phyloP scores from a whole-genome alignment of 2,329 filamentous ascomycete genomes.

The Ophiostoma australiae region DNA sequence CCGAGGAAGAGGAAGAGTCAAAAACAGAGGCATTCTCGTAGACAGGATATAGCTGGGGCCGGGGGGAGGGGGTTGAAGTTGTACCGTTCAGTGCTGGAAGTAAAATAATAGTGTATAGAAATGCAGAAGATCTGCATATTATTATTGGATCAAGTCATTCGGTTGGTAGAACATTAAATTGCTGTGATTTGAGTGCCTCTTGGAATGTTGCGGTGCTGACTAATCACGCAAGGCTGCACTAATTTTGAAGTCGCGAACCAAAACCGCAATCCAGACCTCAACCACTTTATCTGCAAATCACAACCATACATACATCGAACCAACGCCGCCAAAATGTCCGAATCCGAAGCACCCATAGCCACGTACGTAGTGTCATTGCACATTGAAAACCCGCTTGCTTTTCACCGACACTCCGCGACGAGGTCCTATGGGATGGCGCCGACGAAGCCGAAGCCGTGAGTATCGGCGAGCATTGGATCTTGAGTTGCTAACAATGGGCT shows the following conservation, averaged over 20 bases:
- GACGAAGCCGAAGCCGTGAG: constrained; percentile 5
- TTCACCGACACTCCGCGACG: constrained; percentile 48
- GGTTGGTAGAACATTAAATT: background rate
- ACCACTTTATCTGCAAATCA: background rate
- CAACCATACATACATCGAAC: background rate
- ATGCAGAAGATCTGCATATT: background rate
- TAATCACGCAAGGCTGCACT: constrained; percentile 6
- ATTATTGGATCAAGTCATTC: background rate
- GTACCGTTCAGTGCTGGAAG: background rate
- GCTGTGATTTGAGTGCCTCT: background rate
- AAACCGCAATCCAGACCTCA: background rate
- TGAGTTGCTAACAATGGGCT: background rate
- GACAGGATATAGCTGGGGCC: background rate
- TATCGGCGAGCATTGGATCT: background rate
- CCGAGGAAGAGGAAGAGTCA: background rate
- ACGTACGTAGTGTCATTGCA: constrained; percentile 69
- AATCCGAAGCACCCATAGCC: constrained; percentile 47
- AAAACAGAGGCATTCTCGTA: constrained; percentile 3
- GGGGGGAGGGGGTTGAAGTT: background rate
- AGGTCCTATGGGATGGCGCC: background rate
- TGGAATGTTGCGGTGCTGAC: background rate
- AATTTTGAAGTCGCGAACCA: background rate
- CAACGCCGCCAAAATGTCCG: constrained; percentile 29
- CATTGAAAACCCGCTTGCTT: constrained; percentile 29
- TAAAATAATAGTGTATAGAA: background rate